Evolutionary conservation across 345 rosid species (phyloP).

Genomic region (Mallotus nudiflorus): DNA sequence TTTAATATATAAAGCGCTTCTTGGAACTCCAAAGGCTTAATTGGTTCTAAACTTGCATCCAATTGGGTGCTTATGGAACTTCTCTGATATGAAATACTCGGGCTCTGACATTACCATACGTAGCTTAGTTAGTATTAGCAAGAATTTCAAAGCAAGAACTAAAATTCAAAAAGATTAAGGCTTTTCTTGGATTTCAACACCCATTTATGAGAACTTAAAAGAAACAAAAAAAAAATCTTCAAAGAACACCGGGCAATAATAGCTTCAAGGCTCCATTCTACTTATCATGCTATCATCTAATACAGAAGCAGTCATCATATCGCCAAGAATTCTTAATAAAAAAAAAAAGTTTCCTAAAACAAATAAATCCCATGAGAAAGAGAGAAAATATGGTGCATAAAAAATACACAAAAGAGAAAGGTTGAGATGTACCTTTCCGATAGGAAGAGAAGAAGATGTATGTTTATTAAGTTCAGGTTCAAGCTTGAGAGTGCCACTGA

Average conservation of each 20-base stretch:
- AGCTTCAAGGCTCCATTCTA: background rate
- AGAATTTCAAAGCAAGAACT: constrained; percentile 1
- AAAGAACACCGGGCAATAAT: background rate
- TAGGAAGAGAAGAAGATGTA: constrained; percentile 22
- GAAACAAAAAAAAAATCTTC: background rate
- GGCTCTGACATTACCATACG: constrained; percentile 26
- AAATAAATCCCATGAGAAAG: background rate
- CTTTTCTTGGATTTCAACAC: background rate
- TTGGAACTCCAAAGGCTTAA: constrained; percentile 25
- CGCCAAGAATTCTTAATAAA: background rate
- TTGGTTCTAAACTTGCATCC: constrained; percentile 30
- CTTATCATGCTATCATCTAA: background rate
- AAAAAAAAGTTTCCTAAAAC: background rate
- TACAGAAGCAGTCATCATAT: background rate
- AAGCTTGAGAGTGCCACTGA: constrained; percentile 30
- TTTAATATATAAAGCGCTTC: constrained; percentile 38
- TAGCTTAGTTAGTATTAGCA: constrained; percentile 20
- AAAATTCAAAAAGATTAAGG: background rate
- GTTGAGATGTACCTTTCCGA: constrained; percentile 34
- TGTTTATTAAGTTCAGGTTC: constrained; percentile 31
- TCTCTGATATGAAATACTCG: constrained; percentile 30
- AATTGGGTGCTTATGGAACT: constrained; percentile 21
- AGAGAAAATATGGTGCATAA: background rate
- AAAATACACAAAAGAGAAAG: background rate
- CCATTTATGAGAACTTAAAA: background rate